Evolutionary conservation across 345 rosid genomes (phyloP).

Genomic region (Carallia brachiata): DNA sequence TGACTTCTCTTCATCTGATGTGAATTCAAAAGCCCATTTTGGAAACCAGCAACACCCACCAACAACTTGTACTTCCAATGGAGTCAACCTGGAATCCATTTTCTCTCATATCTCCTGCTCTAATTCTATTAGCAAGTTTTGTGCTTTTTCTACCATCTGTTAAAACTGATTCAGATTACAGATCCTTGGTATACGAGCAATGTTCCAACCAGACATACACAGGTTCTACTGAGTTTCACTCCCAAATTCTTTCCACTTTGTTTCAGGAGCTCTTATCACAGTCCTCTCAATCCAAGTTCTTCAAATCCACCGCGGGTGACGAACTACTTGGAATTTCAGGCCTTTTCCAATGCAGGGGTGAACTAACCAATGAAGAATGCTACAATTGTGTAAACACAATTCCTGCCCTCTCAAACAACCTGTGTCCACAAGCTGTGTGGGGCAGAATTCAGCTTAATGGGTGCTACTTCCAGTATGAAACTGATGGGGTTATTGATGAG

Average conservation of each 20-base stretch:
- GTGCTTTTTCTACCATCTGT: conserved; percentile 16
- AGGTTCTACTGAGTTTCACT: conserved; percentile 27
- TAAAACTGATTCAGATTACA: conserved; percentile 35
- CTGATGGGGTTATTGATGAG: conserved; percentile 28
- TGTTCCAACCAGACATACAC: conserved; percentile 33
- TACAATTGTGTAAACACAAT: conserved; percentile 45
- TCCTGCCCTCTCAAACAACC: conserved; percentile 30
- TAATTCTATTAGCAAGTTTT: conserved; percentile 19
- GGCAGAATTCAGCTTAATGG: conserved; percentile 69
- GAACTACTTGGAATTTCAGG: conserved; percentile 47
- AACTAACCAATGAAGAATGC: conserved; percentile 46
- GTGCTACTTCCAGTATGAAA: conserved; percentile 55
- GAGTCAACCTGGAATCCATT: conserved; percentile 17
- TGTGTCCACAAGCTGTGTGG: conserved; percentile 46
- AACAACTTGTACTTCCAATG: conserved; percentile 10
- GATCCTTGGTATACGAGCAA: conserved; percentile 48
- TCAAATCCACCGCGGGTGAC: conserved; percentile 46
- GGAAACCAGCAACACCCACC: too few relatives aligned
- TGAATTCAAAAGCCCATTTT: background rate
- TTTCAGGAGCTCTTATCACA: conserved; percentile 42
- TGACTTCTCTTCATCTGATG: background rate
- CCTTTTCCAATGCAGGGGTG: conserved; percentile 64
- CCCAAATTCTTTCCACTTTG: conserved; percentile 41
- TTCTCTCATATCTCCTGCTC: conserved; percentile 21
- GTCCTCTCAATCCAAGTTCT: conserved; percentile 53